These are phyloP conservation scores for Fonsecaea nubica DNA, from an alignment of 2,329 filamentous ascomycete species.

Conservation along the genomic window DNA sequence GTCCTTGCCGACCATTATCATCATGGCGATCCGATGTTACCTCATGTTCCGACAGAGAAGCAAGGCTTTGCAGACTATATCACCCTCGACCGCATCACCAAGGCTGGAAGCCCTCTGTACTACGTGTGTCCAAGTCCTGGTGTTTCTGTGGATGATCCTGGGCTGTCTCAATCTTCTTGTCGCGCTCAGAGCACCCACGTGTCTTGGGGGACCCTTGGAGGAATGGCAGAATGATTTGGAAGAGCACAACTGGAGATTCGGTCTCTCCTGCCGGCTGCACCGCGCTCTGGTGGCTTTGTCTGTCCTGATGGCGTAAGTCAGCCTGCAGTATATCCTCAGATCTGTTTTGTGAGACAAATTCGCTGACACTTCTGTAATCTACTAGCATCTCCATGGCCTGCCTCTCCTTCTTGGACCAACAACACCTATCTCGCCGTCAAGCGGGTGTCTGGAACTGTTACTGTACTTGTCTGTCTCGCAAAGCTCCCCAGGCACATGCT, in stretches of 20 bases:
- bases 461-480: constrained; percentile 9
- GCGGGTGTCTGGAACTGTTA: constrained; percentile 17
- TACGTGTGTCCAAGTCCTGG: constrained; percentile 20
- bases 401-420: constrained; percentile 26
- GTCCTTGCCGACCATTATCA: constrained; percentile 29
- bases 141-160: constrained; percentile 32
- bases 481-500: constrained; percentile 2
- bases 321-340: not conserved
- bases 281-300: constrained; percentile 30
- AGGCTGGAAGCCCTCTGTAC: constrained; percentile 24
- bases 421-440: not conserved
- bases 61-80: constrained; percentile 21
- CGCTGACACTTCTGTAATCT: not conserved
- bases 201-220: constrained; percentile 20
- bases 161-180: constrained; percentile 29
- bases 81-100: constrained; percentile 19
- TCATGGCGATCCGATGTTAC: constrained; percentile 22
- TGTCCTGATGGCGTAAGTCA: constrained; percentile 30
- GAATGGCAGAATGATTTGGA: constrained; percentile 16
- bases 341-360: not conserved
- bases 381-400: constrained; percentile 20
- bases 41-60: constrained; percentile 24
- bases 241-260: constrained; percentile 32
- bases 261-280: constrained; percentile 28
- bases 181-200: constrained; percentile 29